These are phyloP conservation scores for Westerdykella aurantiaca DNA, from an alignment of 2,329 filamentous ascomycete genomes.

Conservation along the genomic window DNA sequence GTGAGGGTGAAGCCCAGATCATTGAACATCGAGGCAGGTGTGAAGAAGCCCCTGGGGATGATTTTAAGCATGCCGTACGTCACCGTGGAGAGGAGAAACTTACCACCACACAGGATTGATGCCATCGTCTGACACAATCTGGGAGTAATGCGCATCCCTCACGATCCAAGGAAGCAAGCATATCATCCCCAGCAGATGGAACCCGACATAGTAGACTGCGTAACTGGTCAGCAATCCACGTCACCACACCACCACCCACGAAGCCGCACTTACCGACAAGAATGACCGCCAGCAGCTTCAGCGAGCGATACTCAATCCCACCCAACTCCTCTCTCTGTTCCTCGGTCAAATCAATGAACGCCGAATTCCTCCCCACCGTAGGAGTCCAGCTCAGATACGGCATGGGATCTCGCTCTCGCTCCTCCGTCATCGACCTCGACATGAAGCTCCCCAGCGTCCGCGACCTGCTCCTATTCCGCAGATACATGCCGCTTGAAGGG, in stretches of 20 bases:
- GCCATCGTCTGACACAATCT: conserved; percentile 55
- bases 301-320: conserved; percentile 88
- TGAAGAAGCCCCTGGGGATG: conserved; percentile 64
- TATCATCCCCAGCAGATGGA: conserved; percentile 69
- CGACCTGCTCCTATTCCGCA: conserved; percentile 33
- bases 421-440: conserved; percentile 47
- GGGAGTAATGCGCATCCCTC: conserved; percentile 53
- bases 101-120: conserved; percentile 74
- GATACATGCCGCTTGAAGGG: conserved; percentile 14
- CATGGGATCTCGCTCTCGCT: conserved; percentile 48
- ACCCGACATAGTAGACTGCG: conserved; percentile 70
- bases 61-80: conserved; percentile 3
- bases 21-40: conserved; percentile 80
- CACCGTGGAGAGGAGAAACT: conserved; percentile 8
- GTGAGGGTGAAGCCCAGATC: conserved; percentile 93
- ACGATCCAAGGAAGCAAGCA: conserved; percentile 77
- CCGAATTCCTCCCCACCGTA: conserved; percentile 87
- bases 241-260: neutral
- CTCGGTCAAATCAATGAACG: conserved; percentile 80
- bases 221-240: neutral
- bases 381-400: conserved; percentile 94
- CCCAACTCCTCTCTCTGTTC: conserved; percentile 92
- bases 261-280: conserved; percentile 47
- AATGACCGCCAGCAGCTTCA: conserved; percentile 78
- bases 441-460: conserved; percentile 57